Conservation (phyloP, 2,329 filamentous ascomycete genomes). For the Neofusicoccum parvum region DNA sequence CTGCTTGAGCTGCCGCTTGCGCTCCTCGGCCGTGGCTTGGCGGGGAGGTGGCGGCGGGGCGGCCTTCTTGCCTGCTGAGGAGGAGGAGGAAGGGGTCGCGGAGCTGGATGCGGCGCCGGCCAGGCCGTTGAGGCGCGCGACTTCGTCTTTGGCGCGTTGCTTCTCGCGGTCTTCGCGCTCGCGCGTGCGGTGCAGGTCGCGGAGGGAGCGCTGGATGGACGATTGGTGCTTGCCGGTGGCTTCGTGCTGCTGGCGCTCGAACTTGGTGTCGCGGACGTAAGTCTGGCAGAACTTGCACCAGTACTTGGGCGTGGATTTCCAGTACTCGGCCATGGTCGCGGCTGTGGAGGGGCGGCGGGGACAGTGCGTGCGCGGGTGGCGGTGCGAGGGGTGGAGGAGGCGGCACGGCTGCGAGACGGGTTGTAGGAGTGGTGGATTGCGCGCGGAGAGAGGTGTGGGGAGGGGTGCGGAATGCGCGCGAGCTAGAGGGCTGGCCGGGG, state of each 20-base stretch:
- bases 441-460: not conserved
- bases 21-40: constrained; percentile 62
- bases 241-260: constrained; percentile 89
- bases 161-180: constrained; percentile 80
- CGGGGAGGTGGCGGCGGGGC: constrained; percentile 40
- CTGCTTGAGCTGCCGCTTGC: constrained; percentile 84
- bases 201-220: constrained; percentile 83
- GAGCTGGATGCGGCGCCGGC: constrained; percentile 52
- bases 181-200: constrained; percentile 82
- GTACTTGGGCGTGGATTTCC: constrained; percentile 96
- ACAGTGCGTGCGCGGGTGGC: not conserved
- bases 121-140: constrained; percentile 81
- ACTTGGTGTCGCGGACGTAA: constrained; percentile 88
- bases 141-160: constrained; percentile 78
- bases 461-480: not conserved
- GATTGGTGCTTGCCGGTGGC: constrained; percentile 82
- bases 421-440: not conserved
- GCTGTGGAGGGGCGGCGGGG: not conserved
- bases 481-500: not conserved
- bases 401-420: not conserved
- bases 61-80: constrained; percentile 24
- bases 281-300: constrained; percentile 97
- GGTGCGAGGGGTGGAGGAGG: not conserved
- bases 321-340: constrained; percentile 84
- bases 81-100: constrained; percentile 31